Evolutionary conservation across 2,329 filamentous ascomycete species (phyloP), one percentile per base, ranked within the genome.

Genomic region (Cladosporium sp.): DNA sequence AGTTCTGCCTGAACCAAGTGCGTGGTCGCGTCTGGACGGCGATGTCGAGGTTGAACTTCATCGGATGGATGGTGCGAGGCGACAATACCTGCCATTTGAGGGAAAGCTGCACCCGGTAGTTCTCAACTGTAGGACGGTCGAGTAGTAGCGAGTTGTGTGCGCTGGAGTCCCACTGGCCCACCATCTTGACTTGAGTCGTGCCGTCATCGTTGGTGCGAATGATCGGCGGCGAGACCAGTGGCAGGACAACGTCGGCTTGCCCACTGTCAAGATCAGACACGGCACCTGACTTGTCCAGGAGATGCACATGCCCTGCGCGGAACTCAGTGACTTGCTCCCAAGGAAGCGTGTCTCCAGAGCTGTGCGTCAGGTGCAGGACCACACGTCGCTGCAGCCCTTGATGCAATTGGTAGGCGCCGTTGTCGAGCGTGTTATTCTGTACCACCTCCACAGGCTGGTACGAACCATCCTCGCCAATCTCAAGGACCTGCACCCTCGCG

Each of bases 101-200:
- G 0, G 86, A 85, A 71, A 96, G 85, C 69, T 95, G 91, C 16
- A 98, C 87, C 41, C 87, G 86, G 68, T 93, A 91, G 66, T 90
- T 93, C 55, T 96, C 91, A n/a, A 88, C 82, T 1, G 93, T 97
- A 1, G 89, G 86, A 22, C 92, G 84, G 70, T 98, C 91, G n/a
- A 98, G 81, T 11, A 97, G 77, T n/a, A 95, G 76, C 5, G 93
- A 96, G 58, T 84, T 85, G 69, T 98, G 93, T 59, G 93, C 77
- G 63, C 90, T 95, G 0, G 92, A 96, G 67, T 98, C 93, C 93
- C 93, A 98, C 65, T 97, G 91, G 0, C 87, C 90, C n/a, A 86
- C 80, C 41, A 97, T 77, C 1, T 86, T 91, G 35, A 96, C 84
- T 66, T 86, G 90, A 34, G 85, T 86, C 0, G 91, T 96, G 35